phyloP scores from a whole-genome alignment of 805 yeast genomes.

The Myxozyma udenii region DNA sequence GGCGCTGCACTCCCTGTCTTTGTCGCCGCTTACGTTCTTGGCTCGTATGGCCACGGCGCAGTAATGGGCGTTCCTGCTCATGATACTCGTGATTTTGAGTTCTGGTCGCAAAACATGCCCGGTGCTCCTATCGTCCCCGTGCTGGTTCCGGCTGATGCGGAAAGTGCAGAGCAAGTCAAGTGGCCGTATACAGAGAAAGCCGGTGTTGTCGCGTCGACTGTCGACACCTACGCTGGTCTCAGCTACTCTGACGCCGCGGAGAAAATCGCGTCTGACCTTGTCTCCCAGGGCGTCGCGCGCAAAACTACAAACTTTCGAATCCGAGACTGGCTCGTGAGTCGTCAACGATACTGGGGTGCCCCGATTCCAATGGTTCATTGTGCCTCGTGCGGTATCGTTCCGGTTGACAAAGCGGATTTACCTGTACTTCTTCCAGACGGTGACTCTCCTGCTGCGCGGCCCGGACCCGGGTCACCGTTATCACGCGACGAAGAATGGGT shows the following conservation, averaged over 20 bases:
- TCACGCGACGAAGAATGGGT: slow-evolving; percentile 65
- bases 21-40: slow-evolving; percentile 86
- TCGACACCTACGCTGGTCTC: slow-evolving; percentile 54
- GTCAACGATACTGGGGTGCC: slow-evolving; percentile 98
- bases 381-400: slow-evolving; percentile 77
- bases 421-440: slow-evolving; percentile 75
- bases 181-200: slow-evolving; percentile 41
- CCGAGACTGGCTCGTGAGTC: slow-evolving; percentile 90
- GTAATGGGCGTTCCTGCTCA: slow-evolving; percentile 99
- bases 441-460: slow-evolving; percentile 20
- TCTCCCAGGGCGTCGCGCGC: slow-evolving; percentile 44
- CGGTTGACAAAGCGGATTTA: slow-evolving; percentile 83
- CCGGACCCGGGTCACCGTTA: slow-evolving; percentile 60
- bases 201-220: slow-evolving; percentile 50
- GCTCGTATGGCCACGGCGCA: slow-evolving; percentile 83
- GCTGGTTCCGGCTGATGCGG: slow-evolving; percentile 44
- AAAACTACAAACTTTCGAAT: slow-evolving; percentile 56
- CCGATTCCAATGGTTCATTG: slow-evolving; percentile 96
- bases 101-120: slow-evolving; percentile 69
- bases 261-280: slow-evolving; percentile 47
- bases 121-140: slow-evolving; percentile 43
- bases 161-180: slow-evolving; percentile 11
- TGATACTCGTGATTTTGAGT: slow-evolving; percentile 76
- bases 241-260: slow-evolving; percentile 50
- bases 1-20: slow-evolving; percentile 60